Percentiles rank a stretch among this genome's conserved stretches.
These are phyloP conservation scores for Fraxinus floribunda DNA, from an alignment of 305 asterid species.

Conservation along the genomic window DNA sequence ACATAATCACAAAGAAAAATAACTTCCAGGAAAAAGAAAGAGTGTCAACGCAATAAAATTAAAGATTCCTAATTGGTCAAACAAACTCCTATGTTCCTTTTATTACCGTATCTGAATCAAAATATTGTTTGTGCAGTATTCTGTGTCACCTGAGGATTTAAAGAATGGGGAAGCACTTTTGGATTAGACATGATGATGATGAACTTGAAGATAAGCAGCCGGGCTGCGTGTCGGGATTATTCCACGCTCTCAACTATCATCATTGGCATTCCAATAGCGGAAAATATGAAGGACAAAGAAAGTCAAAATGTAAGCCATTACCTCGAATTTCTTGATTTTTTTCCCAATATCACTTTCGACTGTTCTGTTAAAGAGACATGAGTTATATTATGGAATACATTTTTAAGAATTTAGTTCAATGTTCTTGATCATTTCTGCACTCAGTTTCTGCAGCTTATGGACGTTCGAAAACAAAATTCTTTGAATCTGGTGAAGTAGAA, in stretches of 20 bases:
- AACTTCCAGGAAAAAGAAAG: too few species aligned
- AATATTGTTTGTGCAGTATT: neutral
- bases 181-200: constrained; percentile 33
- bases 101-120: neutral
- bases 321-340: neutral
- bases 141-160: neutral
- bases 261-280: constrained; percentile 50
- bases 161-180: constrained; percentile 51
- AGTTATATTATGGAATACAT: too few species aligned
- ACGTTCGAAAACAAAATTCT: constrained; percentile 25
- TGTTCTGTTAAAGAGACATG: too few species aligned
- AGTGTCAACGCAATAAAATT: too few species aligned
- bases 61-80: too few species aligned
- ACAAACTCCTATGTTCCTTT: too few species aligned
- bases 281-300: constrained; percentile 28
- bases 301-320: constrained; percentile 26
- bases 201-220: constrained; percentile 35
- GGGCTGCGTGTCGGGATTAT: constrained; percentile 61
- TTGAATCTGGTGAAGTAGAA: constrained; percentile 35
- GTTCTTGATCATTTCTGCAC: constrained; percentile 1
- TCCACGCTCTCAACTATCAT: constrained; percentile 53
- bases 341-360: neutral
- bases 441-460: constrained; percentile 29
- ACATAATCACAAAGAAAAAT: too few species aligned
- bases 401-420: neutral